Evolutionary conservation across 306 rosid species (phyloP).

Genomic region (Oemleria cerasiformis): DNA sequence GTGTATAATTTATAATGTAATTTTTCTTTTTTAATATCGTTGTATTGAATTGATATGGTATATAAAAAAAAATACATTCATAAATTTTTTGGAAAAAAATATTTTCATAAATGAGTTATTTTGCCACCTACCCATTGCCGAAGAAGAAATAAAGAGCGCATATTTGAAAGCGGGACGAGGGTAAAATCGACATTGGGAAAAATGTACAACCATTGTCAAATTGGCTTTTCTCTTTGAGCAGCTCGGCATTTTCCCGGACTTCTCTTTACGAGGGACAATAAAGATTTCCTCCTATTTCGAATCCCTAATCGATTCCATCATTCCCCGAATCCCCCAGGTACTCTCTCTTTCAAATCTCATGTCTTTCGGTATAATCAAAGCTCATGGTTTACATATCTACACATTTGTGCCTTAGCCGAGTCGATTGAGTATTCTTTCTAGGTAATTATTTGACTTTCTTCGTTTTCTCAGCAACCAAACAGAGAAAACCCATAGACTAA

Average conservation of each 20-base stretch:
- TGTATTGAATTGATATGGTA: too few species aligned
- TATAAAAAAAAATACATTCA: too few species aligned
- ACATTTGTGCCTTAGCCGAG: neutral
- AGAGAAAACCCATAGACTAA: neutral
- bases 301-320: conserved; percentile 4
- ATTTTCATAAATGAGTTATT: too few species aligned
- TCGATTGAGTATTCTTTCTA: neutral
- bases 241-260: neutral
- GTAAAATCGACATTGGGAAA: conserved; percentile 6
- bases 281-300: conserved; percentile 5
- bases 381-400: neutral
- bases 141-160: neutral
- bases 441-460: neutral
- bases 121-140: too few species aligned
- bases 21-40: too few species aligned
- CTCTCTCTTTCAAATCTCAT: conserved; percentile 7
- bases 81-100: too few species aligned
- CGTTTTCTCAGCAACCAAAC: neutral
- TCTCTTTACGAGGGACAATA: neutral
- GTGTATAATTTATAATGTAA: too few species aligned
- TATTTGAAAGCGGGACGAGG: neutral
- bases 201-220: neutral
- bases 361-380: neutral
- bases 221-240: neutral
- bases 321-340: conserved; percentile 30